Percentiles rank a stretch among this genome's conserved stretches.
Conservation (phyloP, 2,329 filamentous ascomycete species). For the Fusarium pilosicola region DNA sequence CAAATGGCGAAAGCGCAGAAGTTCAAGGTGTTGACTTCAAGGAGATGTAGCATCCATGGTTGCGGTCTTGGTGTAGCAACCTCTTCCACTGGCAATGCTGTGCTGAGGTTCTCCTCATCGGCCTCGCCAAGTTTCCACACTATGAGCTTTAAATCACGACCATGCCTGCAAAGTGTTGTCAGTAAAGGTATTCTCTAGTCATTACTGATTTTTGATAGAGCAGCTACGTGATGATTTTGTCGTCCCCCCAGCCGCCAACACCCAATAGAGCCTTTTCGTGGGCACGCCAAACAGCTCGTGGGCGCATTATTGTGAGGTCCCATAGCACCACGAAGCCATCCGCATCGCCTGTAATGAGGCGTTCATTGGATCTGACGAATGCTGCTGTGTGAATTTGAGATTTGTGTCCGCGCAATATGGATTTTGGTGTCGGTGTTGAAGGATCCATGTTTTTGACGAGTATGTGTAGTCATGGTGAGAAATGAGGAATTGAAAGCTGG, state of each 20-base stretch:
- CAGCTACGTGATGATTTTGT: conserved; percentile 83
- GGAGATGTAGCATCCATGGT: conserved; percentile 86
- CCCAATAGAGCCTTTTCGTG: conserved; percentile 83
- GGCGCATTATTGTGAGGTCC: conserved; percentile 83
- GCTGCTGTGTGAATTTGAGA: conserved; percentile 80
- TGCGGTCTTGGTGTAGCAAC: conserved; percentile 60
- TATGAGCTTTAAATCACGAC: conserved; percentile 85
- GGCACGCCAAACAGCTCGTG: conserved; percentile 85
- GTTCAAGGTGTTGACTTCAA: conserved; percentile 92
- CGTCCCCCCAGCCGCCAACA: conserved; percentile 74
- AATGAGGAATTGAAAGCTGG: background rate
- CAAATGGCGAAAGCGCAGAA: conserved; percentile 87
- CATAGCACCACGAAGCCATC: conserved; percentile 90
- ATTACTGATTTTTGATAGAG: background rate
- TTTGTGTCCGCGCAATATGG: conserved; percentile 85
- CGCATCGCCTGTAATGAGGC: conserved; percentile 86
- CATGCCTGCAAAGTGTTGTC: conserved; percentile 69
- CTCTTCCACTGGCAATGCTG: conserved; percentile 75
- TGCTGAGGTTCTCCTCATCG: conserved; percentile 73
- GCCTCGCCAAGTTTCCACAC: conserved; percentile 78
- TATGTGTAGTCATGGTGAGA: conserved; percentile 1
- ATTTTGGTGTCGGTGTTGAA: conserved; percentile 55
- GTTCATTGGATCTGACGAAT: conserved; percentile 78
- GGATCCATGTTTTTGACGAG: conserved; percentile 42
- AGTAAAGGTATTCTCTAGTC: background rate